phyloP scores from a whole-genome alignment of 805 yeast species.

The Candida pini region DNA sequence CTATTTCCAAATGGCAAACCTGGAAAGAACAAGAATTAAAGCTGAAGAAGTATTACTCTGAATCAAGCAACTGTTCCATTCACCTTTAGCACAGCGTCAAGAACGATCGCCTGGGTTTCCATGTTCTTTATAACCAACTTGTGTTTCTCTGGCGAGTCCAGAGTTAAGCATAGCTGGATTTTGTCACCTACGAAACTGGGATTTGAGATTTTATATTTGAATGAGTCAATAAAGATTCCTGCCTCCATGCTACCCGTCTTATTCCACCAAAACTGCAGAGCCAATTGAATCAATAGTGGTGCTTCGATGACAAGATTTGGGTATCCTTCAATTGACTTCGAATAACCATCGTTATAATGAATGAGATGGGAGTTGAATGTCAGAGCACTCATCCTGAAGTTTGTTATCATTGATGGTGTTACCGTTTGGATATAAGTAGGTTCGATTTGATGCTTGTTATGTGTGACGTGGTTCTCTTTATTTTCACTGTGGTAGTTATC shows the following conservation, averaged over 20 bases:
- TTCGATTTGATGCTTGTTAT: neutral
- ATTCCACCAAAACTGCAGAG: conserved; percentile 41
- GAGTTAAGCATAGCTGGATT: conserved; percentile 22
- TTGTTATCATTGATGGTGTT: conserved; percentile 36
- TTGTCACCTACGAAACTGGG: conserved; percentile 44
- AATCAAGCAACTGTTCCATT: conserved; percentile 15
- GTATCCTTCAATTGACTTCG: conserved; percentile 50
- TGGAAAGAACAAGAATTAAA: conserved; percentile 33
- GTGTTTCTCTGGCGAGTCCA: conserved; percentile 5
- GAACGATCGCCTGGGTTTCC: too few relatives aligned
- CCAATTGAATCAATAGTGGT: conserved; percentile 62
- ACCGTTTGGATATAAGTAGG: conserved; percentile 20
- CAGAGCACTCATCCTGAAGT: conserved; percentile 64
- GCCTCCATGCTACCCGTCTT: conserved; percentile 4
- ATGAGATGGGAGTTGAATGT: conserved; percentile 81
- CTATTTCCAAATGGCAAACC: conserved; percentile 35
- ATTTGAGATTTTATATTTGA: conserved; percentile 43
- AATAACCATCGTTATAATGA: conserved; percentile 62
- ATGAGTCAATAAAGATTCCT: conserved; percentile 16
- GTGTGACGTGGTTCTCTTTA: neutral
- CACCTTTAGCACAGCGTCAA: too few relatives aligned
- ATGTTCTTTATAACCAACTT: conserved; percentile 14
- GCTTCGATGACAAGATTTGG: conserved; percentile 70
- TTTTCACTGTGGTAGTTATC: too few relatives aligned
- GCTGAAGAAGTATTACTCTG: conserved; percentile 8